A percentile compares a stretch with the other conserved stretches of the same genome.
Conservation (phyloP, 257 asterid genomes). For the Euphrasia confusa region DNA sequence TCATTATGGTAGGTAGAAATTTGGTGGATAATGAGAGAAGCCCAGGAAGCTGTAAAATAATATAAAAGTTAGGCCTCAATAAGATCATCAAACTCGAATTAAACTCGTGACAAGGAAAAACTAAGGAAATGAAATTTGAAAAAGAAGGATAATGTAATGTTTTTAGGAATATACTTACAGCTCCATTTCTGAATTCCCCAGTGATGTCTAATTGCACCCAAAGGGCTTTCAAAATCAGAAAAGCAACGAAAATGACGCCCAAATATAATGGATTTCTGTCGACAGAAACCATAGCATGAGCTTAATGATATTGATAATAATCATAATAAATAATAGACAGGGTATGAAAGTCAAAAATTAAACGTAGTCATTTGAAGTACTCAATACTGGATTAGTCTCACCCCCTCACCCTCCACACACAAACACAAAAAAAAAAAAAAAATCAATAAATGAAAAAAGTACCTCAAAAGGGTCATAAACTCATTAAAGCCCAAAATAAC, state of each 20-base stretch:
- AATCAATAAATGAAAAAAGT: constrained; percentile 1
- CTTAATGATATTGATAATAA: not conserved
- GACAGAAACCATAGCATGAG: constrained; percentile 22
- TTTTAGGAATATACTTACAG: constrained; percentile 46
- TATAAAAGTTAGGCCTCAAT: too few species aligned
- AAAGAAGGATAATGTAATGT: too few species aligned
- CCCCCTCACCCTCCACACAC: not conserved
- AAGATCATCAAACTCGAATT: too few species aligned
- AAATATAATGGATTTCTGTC: constrained; percentile 88
- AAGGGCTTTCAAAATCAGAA: constrained; percentile 73
- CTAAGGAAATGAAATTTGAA: not conserved
- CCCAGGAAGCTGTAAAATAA: constrained; percentile 66
- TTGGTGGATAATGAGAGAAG: constrained; percentile 72
- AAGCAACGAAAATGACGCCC: constrained; percentile 64
- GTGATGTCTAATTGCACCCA: constrained; percentile 94
- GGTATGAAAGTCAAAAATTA: not conserved
- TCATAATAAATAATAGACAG: too few species aligned
- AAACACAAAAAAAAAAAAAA: not conserved
- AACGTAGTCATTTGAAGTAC: constrained; percentile 7
- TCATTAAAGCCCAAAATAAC: constrained; percentile 83
- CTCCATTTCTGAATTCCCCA: constrained; percentile 80
- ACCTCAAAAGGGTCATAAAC: constrained; percentile 94
- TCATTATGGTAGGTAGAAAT: constrained; percentile 83
- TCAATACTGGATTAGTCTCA: not conserved
- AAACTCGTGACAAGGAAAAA: too few species aligned